phyloP scores from a whole-genome alignment of 2,329 filamentous ascomycete species.

The Epichloe sp. region DNA sequence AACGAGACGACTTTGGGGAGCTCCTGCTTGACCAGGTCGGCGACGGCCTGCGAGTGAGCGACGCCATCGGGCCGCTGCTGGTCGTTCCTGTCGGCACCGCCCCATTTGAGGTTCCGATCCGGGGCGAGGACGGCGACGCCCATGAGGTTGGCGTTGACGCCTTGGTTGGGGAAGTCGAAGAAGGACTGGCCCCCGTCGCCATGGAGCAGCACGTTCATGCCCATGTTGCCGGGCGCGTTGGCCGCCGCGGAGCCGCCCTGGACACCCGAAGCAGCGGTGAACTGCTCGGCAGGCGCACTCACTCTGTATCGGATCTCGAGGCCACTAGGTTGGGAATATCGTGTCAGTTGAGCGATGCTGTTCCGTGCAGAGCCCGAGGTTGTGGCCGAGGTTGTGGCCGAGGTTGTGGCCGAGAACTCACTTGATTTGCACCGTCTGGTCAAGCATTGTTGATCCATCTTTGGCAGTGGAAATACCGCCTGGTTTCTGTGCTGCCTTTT shows the following conservation, averaged over 20 bases:
- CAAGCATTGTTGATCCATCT: constrained; percentile 42
- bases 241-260: constrained; percentile 25
- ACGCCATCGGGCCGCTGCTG: constrained; percentile 41
- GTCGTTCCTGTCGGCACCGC: constrained; percentile 31
- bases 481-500: constrained; percentile 16
- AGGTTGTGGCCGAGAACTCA: constrained; percentile 14
- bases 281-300: constrained; percentile 39
- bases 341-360: neutral
- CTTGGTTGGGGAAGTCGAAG: constrained; percentile 44
- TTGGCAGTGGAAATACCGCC: constrained; percentile 29
- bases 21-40: constrained; percentile 34
- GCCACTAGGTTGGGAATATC: constrained; percentile 22
- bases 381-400: no score
- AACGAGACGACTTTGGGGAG: constrained; percentile 41
- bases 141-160: constrained; percentile 35
- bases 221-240: constrained; percentile 23
- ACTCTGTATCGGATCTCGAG: constrained; percentile 43
- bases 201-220: constrained; percentile 45
- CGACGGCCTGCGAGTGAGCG: constrained; percentile 41
- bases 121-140: constrained; percentile 42
- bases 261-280: constrained; percentile 35
- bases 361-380: no score
- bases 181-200: constrained; percentile 47
- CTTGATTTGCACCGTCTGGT: constrained; percentile 41
- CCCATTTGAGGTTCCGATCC: constrained; percentile 43